These are phyloP conservation scores for Penicillium sp. DNA, from an alignment of 2,329 filamentous ascomycete species.

Conservation along the genomic window DNA sequence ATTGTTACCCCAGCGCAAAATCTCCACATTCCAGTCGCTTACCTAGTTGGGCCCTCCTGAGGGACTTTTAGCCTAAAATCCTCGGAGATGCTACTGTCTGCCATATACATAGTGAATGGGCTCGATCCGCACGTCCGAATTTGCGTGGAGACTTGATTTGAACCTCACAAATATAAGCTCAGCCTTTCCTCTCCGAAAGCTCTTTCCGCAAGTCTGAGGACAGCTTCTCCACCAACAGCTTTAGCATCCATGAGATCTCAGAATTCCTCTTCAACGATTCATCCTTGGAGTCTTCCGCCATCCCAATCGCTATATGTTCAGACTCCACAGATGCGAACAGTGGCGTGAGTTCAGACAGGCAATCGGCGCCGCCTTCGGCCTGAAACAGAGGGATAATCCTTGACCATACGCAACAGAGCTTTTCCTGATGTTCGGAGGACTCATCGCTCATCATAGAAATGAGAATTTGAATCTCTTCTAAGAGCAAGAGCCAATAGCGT, in stretches of 20 bases:
- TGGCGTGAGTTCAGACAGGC: neutral
- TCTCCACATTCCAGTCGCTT: too few relatives aligned
- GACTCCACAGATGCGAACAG: neutral
- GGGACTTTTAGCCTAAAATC: too few relatives aligned
- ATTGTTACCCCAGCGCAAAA: too few relatives aligned
- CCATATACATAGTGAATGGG: too few relatives aligned
- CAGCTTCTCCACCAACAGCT: neutral
- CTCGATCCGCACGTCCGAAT: too few relatives aligned
- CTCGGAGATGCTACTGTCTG: too few relatives aligned
- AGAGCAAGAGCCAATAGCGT: neutral
- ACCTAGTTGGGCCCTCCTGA: too few relatives aligned
- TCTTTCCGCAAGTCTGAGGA: neutral
- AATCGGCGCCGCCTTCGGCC: neutral
- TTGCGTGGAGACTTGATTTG: too few relatives aligned
- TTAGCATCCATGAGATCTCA: constrained; percentile 2
- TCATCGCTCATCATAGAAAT: neutral
- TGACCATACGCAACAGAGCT: neutral
- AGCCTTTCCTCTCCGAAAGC: neutral
- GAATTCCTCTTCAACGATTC: neutral
- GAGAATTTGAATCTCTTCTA: neutral
- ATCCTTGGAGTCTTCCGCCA: neutral
- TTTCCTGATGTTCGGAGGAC: neutral
- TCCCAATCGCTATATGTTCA: neutral
- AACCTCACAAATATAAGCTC: neutral
- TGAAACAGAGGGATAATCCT: neutral